A percentile compares a stretch with the other conserved stretches of the same genome.
Conservation (phyloP, 148 eudicot genomes). For the Gaultheria prostrata region DNA sequence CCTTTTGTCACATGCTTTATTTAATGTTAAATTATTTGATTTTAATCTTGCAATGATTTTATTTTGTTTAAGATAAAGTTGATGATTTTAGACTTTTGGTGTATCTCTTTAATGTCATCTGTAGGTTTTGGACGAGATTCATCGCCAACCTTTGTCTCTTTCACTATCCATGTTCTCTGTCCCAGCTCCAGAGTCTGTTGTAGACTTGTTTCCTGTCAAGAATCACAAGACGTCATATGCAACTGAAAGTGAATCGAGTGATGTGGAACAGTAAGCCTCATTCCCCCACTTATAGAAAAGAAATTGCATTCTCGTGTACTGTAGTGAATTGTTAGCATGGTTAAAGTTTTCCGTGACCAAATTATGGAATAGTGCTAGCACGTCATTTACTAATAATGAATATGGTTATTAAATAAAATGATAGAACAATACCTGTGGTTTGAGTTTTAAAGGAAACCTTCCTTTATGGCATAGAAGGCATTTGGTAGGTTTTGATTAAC, state of each 20-base stretch:
- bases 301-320: neutral
- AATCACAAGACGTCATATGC: constrained; percentile 38
- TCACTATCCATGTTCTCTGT: constrained; percentile 57
- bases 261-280: constrained; percentile 68
- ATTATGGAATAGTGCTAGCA: neutral
- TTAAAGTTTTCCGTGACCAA: neutral
- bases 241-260: constrained; percentile 39
- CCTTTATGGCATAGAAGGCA: neutral
- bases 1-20: neutral
- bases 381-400: neutral
- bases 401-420: neutral
- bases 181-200: constrained; percentile 79
- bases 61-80: neutral
- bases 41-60: neutral
- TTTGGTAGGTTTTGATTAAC: neutral
- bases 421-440: neutral
- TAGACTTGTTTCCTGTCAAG: constrained; percentile 68
- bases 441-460: neutral
- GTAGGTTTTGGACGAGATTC: constrained; percentile 85
- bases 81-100: neutral
- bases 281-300: neutral
- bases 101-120: constrained; percentile 1
- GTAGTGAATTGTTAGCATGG: neutral
- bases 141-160: constrained; percentile 65
- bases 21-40: neutral